A percentile compares a stretch with the other conserved stretches of the same genome.
Evolutionary conservation across 2,329 filamentous ascomycete species (phyloP).

Genomic region (Ceratocystis alfenasii): DNA sequence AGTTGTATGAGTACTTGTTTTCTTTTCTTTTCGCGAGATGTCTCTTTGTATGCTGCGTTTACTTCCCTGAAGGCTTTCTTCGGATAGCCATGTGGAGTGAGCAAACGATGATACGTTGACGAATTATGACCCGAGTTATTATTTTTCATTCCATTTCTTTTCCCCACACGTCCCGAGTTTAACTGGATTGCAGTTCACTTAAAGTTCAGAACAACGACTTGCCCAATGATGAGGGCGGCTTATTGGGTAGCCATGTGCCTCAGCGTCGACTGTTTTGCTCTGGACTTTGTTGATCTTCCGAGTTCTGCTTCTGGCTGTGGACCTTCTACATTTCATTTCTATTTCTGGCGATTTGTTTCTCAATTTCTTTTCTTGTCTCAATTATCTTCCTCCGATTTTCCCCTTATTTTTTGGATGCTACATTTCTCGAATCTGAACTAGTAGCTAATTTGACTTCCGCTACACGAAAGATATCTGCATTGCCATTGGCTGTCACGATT

Average conservation of each 20-base stretch:
- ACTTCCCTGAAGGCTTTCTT: not conserved
- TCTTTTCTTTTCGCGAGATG: conserved; percentile 19
- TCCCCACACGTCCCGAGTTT: not conserved
- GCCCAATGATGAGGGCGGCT: not conserved
- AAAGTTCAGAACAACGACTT: not conserved
- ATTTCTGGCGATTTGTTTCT: conserved; percentile 22
- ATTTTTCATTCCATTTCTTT: not conserved
- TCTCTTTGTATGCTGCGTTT: conserved; percentile 14
- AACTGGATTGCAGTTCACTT: not conserved
- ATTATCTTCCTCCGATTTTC: not conserved
- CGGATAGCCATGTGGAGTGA: not conserved
- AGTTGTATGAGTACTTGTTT: conserved; percentile 14
- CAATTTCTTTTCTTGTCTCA: conserved; percentile 20
- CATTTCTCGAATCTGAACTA: conserved; percentile 17
- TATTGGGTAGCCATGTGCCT: not conserved
- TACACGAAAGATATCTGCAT: no score
- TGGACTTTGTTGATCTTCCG: not conserved
- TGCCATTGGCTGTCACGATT: no score
- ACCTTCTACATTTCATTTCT: conserved; percentile 14
- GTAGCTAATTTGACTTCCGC: not conserved
- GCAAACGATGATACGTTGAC: conserved; percentile 19
- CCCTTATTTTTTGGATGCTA: conserved; percentile 22
- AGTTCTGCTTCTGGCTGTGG: not conserved
- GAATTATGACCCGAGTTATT: conserved; percentile 20
- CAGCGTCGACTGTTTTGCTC: not conserved